These are phyloP conservation scores for Colletotrichum caudatum DNA, from an alignment of 2,329 filamentous ascomycete species.

Conservation along the genomic window DNA sequence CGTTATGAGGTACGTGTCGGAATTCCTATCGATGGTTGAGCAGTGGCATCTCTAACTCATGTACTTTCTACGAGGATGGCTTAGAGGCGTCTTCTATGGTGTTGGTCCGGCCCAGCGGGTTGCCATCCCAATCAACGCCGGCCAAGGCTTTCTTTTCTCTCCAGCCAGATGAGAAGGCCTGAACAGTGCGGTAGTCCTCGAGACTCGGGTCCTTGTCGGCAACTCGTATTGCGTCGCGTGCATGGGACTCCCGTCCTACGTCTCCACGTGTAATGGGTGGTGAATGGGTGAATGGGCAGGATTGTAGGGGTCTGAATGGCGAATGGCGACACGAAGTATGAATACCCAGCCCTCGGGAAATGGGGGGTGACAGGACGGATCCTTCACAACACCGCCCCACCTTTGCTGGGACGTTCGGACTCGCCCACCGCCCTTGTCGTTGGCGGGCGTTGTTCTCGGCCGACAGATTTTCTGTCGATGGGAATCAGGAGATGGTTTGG, in stretches of 20 bases:
- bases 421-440: background rate
- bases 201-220: background rate
- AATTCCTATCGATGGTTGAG: background rate
- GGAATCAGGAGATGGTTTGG: background rate
- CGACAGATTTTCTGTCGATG: background rate
- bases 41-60: background rate
- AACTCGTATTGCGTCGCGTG: background rate
- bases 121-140: background rate
- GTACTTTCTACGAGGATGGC: background rate
- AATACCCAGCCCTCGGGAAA: background rate
- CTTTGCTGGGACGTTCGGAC: constrained; percentile 1
- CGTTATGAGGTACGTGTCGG: background rate
- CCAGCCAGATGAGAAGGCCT: background rate
- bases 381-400: background rate
- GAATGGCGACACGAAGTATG: background rate
- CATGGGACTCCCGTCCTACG: background rate
- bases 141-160: constrained; percentile 20
- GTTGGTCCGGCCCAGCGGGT: background rate
- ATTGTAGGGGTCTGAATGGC: background rate
- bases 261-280: background rate
- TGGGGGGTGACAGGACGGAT: constrained; percentile 3
- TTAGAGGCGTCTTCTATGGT: constrained; percentile 2
- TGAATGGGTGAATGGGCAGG: background rate
- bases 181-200: background rate
- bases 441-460: background rate